Conservation (phyloP, 768 basidiomycete species). For the Suillus americanus region DNA sequence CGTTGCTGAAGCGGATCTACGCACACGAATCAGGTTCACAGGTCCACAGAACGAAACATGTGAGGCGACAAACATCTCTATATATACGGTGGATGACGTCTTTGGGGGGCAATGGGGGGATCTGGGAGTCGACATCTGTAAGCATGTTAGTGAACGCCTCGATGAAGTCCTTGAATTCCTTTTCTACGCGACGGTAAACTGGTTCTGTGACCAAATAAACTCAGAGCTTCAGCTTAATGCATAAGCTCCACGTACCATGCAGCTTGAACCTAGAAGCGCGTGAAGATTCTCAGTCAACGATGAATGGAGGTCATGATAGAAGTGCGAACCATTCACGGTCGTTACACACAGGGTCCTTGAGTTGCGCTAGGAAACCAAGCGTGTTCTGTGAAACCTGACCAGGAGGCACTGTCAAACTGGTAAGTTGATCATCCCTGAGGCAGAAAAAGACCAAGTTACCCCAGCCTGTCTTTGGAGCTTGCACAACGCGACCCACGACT, state of each 20-base stretch:
- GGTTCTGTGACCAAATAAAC: constrained; percentile 19
- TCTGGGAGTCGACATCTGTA: constrained; percentile 70
- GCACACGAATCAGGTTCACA: neutral
- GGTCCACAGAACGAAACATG: neutral
- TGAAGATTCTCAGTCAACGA: neutral
- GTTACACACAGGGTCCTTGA: constrained; percentile 76
- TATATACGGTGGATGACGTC: constrained; percentile 68
- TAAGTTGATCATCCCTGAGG: neutral
- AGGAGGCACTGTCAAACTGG: constrained; percentile 57
- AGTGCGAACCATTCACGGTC: constrained; percentile 73
- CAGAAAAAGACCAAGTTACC: constrained; percentile 43
- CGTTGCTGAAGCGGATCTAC: constrained; percentile 86
- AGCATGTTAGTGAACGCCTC: constrained; percentile 68
- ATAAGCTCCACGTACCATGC: constrained; percentile 47
- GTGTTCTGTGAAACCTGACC: constrained; percentile 88
- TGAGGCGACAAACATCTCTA: neutral
- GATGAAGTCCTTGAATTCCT: constrained; percentile 87
- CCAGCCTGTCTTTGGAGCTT: constrained; percentile 82
- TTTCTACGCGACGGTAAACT: constrained; percentile 57
- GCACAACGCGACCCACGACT: constrained; percentile 72
- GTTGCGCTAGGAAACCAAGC: constrained; percentile 68
- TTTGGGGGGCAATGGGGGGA: constrained; percentile 87
- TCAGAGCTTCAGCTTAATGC: neutral
- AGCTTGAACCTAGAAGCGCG: constrained; percentile 70
- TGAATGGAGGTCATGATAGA: neutral